phyloP scores from a whole-genome alignment of 148 eudicot species.

The Arbutus unedo region DNA sequence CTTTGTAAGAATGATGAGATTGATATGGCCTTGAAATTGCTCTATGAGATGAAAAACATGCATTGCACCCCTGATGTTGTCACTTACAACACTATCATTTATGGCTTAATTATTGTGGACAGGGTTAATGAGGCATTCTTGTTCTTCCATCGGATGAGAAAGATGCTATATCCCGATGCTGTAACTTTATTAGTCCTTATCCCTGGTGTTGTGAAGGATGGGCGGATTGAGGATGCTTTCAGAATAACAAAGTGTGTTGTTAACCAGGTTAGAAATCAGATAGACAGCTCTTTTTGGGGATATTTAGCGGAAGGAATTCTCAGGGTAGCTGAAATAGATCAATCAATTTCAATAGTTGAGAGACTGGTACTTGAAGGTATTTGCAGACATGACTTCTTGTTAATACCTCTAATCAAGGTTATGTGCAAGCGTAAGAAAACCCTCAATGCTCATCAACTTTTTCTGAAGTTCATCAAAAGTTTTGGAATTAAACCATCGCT shows the following conservation, averaged over 20 bases:
- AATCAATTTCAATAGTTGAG: conserved; percentile 54
- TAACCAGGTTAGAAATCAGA: conserved; percentile 19
- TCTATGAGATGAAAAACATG: conserved; percentile 58
- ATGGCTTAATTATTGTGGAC: conserved; percentile 58
- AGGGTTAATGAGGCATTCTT: conserved; percentile 70
- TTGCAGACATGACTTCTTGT: conserved; percentile 55
- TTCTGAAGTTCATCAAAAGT: conserved; percentile 38
- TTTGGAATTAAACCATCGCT: conserved; percentile 42
- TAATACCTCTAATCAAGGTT: conserved; percentile 61
- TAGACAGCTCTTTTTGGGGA: conserved; percentile 55
- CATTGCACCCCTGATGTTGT: conserved; percentile 76
- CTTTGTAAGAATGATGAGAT: conserved; percentile 82
- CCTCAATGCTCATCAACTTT: conserved; percentile 59
- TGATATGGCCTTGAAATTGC: conserved; percentile 56
- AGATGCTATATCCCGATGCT: conserved; percentile 58
- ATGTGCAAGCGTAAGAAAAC: conserved; percentile 61
- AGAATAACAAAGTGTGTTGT: conserved; percentile 45
- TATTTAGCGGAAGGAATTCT: conserved; percentile 59
- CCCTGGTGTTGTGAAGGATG: conserved; percentile 67
- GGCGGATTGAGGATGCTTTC: conserved; percentile 59
- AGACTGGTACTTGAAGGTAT: conserved; percentile 44
- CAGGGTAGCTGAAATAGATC: conserved; percentile 53
- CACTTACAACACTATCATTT: conserved; percentile 76
- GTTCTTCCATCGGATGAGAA: conserved; percentile 86
- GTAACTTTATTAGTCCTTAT: conserved; percentile 74